A percentile compares a stretch with the other conserved stretches of the same genome.
Conservation (phyloP, 768 basidiomycete species). For the Kwoniella newhampshirensis region DNA sequence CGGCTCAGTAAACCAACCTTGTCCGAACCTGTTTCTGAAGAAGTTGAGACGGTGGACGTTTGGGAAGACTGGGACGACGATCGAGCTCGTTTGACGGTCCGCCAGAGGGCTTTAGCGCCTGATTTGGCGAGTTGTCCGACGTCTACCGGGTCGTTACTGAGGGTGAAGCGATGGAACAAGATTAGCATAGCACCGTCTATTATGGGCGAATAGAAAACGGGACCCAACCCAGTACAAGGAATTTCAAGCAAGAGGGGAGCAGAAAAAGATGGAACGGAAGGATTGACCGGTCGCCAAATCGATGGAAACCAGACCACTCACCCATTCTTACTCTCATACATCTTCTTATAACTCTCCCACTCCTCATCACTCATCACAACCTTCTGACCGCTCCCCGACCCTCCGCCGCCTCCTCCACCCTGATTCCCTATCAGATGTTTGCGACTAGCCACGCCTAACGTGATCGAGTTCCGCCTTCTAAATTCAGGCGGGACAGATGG, state of each 20-base stretch:
- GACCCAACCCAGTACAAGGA: no score
- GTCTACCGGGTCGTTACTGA: constrained; percentile 36
- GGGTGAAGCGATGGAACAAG: neutral
- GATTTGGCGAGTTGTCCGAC: constrained; percentile 39
- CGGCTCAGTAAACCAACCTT: neutral
- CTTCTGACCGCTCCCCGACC: neutral
- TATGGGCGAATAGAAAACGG: no score
- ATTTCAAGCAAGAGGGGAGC: no score
- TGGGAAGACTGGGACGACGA: constrained; percentile 7
- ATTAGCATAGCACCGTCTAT: no score
- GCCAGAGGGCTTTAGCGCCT: constrained; percentile 45
- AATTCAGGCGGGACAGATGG: constrained; percentile 42
- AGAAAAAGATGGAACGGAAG: neutral
- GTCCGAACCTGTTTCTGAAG: constrained; percentile 2
- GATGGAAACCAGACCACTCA: no score
- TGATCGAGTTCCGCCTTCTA: constrained; percentile 42
- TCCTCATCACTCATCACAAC: constrained; percentile 45
- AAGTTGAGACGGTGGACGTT: constrained; percentile 3
- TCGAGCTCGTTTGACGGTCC: constrained; percentile 29
- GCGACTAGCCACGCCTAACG: constrained; percentile 47
- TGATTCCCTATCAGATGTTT: constrained; percentile 34
- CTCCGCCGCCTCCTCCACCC: constrained; percentile 4
- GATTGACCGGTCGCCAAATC: neutral
- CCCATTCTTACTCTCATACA: constrained; percentile 25
- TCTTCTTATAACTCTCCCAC: constrained; percentile 46